Evolutionary conservation across 805 yeast genomes (phyloP).

Genomic region (Brettanomyces naardenensis): DNA sequence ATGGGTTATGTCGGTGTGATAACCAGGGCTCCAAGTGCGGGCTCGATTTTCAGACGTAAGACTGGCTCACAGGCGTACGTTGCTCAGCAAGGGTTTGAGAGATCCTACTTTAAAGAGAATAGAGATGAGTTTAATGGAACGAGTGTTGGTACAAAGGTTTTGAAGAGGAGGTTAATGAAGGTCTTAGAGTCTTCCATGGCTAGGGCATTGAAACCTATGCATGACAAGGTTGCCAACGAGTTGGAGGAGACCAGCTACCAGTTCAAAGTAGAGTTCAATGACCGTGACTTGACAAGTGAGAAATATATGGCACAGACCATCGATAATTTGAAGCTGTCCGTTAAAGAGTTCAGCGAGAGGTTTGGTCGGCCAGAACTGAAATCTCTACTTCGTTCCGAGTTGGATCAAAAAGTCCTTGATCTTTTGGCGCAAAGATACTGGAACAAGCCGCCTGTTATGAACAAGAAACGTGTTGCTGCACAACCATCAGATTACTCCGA

Average conservation of each 20-base stretch:
- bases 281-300: constrained; percentile 87
- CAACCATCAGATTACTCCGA: constrained; percentile 25
- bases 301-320: constrained; percentile 89
- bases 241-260: constrained; percentile 88
- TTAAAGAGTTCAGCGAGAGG: constrained; percentile 77
- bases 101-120: constrained; percentile 53
- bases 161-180: constrained; percentile 75
- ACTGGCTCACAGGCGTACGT: constrained; percentile 55
- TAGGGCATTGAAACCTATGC: constrained; percentile 78
- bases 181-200: constrained; percentile 92
- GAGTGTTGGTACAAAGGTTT: constrained; percentile 63
- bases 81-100: constrained; percentile 63
- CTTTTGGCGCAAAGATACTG: constrained; percentile 86
- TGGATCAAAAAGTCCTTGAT: constrained; percentile 86
- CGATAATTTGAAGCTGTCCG: constrained; percentile 75
- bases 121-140: constrained; percentile 55
- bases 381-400: constrained; percentile 67
- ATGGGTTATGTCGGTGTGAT: constrained; percentile 99
- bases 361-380: constrained; percentile 80
- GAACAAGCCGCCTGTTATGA: constrained; percentile 52
- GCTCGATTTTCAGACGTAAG: constrained; percentile 43
- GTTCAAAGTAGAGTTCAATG: constrained; percentile 95
- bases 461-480: constrained; percentile 6
- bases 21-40: constrained; percentile 51
- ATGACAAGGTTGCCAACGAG: constrained; percentile 77